phyloP scores from a whole-genome alignment of 1,284 basidiomycete genomes.

The Apiotrichum domesticum region DNA sequence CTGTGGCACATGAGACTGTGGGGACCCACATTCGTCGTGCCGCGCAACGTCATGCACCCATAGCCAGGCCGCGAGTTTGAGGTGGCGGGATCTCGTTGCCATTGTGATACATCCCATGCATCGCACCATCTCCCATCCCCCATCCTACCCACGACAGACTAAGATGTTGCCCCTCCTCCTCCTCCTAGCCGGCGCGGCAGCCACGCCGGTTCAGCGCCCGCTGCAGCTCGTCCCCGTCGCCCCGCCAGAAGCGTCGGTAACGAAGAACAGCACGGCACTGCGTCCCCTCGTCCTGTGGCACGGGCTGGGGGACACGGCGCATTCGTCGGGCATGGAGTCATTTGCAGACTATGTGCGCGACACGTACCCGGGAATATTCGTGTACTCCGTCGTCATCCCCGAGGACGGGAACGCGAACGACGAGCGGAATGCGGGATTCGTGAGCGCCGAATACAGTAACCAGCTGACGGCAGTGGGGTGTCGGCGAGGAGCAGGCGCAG shows the following conservation, averaged over 20 bases:
- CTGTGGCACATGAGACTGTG: too few relatives aligned
- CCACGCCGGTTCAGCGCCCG: neutral
- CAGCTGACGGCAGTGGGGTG: slow-evolving; percentile 30
- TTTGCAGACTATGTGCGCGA: slow-evolving; percentile 63
- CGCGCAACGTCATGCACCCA: too few relatives aligned
- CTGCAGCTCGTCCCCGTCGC: neutral
- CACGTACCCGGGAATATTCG: slow-evolving; percentile 74
- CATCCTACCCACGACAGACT: too few relatives aligned
- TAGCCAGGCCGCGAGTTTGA: too few relatives aligned
- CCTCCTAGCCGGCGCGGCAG: neutral
- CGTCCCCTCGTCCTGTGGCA: slow-evolving; percentile 91
- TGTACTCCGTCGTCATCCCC: slow-evolving; percentile 73
- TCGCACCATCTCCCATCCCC: too few relatives aligned
- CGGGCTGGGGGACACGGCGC: slow-evolving; percentile 66
- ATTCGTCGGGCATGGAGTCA: slow-evolving; percentile 50
- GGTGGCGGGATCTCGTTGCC: too few relatives aligned
- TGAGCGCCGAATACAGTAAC: slow-evolving; percentile 32
- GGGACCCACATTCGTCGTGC: too few relatives aligned
- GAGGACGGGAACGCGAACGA: slow-evolving; percentile 54
- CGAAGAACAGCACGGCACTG: slow-evolving; percentile 8
- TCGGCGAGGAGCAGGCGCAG: slow-evolving; percentile 28
- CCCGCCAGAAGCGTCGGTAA: neutral
- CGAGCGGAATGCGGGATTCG: slow-evolving; percentile 74
- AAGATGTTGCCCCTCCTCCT: neutral
- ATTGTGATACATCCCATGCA: too few relatives aligned